Conservation (phyloP, 1,139 yeast species). For the Pichia sp. region DNA sequence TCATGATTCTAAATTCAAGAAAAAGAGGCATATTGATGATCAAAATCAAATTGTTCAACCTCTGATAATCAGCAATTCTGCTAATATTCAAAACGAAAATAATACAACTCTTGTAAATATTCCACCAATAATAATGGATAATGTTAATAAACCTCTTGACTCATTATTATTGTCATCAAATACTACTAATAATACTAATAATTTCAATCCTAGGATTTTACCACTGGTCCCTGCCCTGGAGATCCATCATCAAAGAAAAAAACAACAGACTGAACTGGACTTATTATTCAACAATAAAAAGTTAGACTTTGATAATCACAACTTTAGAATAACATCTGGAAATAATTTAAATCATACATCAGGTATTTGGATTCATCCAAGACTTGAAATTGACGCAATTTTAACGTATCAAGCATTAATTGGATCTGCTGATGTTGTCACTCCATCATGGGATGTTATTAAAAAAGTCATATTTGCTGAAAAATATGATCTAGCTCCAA, state of each 20-base stretch:
- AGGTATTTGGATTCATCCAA: slow-evolving; percentile 29
- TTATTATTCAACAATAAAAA: not conserved
- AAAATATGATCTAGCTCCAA: slow-evolving; percentile 14
- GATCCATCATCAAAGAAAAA: slow-evolving; percentile 6
- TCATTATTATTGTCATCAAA: not conserved
- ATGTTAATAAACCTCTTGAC: not conserved
- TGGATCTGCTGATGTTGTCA: slow-evolving; percentile 20
- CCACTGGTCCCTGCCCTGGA: slow-evolving; percentile 12
- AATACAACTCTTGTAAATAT: not conserved
- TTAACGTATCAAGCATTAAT: slow-evolving; percentile 24
- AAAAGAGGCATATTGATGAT: not conserved
- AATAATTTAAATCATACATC: not conserved
- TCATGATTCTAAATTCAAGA: not conserved
- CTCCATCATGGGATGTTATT: slow-evolving; percentile 17
- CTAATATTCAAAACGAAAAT: not conserved
- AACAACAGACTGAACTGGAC: slow-evolving; percentile 6
- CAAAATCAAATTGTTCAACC: not conserved
- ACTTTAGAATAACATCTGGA: not conserved
- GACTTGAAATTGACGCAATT: slow-evolving; percentile 25
- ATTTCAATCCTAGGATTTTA: not conserved
- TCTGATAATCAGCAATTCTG: not conserved
- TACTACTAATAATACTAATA: not conserved
- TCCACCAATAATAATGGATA: not conserved
- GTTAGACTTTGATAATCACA: not conserved
- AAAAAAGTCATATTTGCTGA: slow-evolving; percentile 25